Conservation (phyloP, 2,329 filamentous ascomycete species). For the Epichloe coenophiala region DNA sequence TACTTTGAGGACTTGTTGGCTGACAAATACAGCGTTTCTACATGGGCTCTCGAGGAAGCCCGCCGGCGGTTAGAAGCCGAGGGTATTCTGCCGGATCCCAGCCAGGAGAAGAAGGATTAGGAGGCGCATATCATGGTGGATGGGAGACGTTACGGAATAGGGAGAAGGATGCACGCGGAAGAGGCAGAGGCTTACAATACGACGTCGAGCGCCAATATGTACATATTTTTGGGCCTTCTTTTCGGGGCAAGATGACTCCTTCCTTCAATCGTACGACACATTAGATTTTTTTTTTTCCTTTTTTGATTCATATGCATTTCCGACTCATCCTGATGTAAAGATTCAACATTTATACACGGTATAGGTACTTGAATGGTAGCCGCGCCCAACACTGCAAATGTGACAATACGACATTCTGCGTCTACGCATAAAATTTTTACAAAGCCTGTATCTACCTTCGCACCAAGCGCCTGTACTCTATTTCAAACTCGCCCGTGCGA, state of each 20-base stretch:
- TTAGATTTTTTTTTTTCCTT: slow-evolving; percentile 12
- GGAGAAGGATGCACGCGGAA: background rate
- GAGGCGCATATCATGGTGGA: background rate
- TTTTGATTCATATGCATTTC: background rate
- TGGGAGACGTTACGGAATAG: slow-evolving; percentile 1
- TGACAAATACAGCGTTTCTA: slow-evolving; percentile 65
- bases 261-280: slow-evolving; percentile 18
- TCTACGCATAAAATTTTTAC: background rate
- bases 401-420: background rate
- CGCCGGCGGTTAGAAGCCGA: slow-evolving; percentile 89
- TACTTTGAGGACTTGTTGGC: background rate
- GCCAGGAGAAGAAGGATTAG: slow-evolving; percentile 39
- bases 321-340: background rate
- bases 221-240: slow-evolving; percentile 17
- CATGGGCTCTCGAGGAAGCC: slow-evolving; percentile 96
- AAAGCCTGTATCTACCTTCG: background rate
- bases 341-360: background rate
- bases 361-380: background rate
- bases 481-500: background rate
- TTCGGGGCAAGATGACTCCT: slow-evolving; percentile 13
- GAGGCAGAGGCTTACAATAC: background rate
- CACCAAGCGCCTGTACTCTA: background rate
- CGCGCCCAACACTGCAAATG: background rate
- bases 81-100: slow-evolving; percentile 71
- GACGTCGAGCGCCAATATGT: slow-evolving; percentile 11